Evolutionary conservation across 306 rosid species (phyloP), one percentile per base, ranked within the genome.

Genomic region (Vicia faba): DNA sequence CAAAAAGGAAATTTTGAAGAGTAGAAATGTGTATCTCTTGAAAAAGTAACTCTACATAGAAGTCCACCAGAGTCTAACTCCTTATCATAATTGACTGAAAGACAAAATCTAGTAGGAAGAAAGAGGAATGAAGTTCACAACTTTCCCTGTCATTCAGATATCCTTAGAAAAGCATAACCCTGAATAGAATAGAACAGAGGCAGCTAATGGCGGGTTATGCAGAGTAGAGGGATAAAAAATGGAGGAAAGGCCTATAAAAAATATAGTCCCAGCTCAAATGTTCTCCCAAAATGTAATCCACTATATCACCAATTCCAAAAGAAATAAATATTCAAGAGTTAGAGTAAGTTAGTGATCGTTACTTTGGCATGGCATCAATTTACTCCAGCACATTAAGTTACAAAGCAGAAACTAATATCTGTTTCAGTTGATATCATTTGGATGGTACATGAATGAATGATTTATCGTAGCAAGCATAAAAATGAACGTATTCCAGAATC

Each of bases 31-130:
- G 69, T 48, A 33, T 14, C 13, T 20, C 28, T 61, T 71, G 64
- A 19, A 72, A 61, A 49, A 61, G 70, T 57, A 59, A 74, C 73
- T 66, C 73, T 59, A 29, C 44, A 66, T 14, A 66, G 64, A 73
- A 55, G 39, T 38, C 55, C 68, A 49, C 55, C 68, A 49, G 11
- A 61, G 11, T 31, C 31, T 44, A 41, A 49, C 64, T 28, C 48
- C 19, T 48, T 49, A 46, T 50, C 69, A 75, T 15, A 38, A 58
- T 26, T 28, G 48, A 28, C 63, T 12, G 6, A 46, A 18, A 66
- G 38, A 59, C 38, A 74, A n/a, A 43, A 57, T 57, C 55, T 23
- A 48, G 54, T 23, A 48, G 28, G 73, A 43, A 36, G 12, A 51
- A 28, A 15, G 11, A 44, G 14, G 59, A 29, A 28, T 15, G 18